Evolutionary conservation across 1,284 basidiomycete species (phyloP).

Genomic region (Fomitopsis palustris): DNA sequence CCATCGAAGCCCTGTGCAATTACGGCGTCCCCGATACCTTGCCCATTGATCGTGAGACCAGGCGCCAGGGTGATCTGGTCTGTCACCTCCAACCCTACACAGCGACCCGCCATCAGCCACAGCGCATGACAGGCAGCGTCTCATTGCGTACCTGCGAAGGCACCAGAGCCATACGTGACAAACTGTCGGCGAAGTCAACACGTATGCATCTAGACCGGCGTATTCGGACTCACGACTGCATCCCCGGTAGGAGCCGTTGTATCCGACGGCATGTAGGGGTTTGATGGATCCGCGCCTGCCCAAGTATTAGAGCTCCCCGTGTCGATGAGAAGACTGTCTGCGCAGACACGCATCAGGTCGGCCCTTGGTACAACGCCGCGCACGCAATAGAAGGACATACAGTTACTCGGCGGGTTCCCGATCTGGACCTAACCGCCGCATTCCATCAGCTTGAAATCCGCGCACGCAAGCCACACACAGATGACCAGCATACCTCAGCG

Average conservation of each 20-base stretch:
- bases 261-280: conserved; percentile 31
- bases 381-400: conserved; percentile 10
- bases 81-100: conserved; percentile 18
- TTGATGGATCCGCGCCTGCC: conserved; percentile 41
- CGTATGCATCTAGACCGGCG: background rate
- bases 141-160: conserved; percentile 38
- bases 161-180: conserved; percentile 38
- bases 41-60: conserved; percentile 39
- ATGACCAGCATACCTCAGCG: conserved; percentile 14
- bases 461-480: background rate
- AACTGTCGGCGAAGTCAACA: conserved; percentile 4
- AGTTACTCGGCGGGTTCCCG: conserved; percentile 23
- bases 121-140: conserved; percentile 30
- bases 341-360: background rate
- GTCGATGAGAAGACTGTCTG: conserved; percentile 22
- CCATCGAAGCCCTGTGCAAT: conserved; percentile 33
- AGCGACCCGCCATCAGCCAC: conserved; percentile 29
- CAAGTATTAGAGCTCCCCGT: conserved; percentile 41
- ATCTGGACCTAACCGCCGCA: conserved; percentile 19
- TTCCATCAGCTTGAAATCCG: background rate
- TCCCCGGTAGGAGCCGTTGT: conserved; percentile 39
- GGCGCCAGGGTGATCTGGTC: conserved; percentile 23
- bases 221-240: conserved; percentile 28
- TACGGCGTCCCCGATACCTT: conserved; percentile 50
- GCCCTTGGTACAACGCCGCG: background rate